phyloP scores from a whole-genome alignment of 345 rosid genomes.

The Populus deltoides region DNA sequence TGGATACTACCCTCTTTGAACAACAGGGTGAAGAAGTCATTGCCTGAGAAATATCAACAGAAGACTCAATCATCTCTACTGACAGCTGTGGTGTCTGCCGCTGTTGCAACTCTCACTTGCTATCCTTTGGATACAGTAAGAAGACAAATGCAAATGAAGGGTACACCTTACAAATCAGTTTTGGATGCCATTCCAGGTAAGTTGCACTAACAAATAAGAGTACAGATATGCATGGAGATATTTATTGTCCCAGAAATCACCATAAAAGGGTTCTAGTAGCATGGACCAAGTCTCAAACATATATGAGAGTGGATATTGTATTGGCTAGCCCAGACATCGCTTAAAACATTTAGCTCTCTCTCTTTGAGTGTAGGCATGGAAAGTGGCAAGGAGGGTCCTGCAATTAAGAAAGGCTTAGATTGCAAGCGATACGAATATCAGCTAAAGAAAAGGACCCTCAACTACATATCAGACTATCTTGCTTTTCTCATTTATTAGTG shows the following conservation, averaged over 20 bases:
- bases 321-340: neutral
- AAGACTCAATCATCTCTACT: constrained; percentile 75
- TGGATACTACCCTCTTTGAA: constrained; percentile 5
- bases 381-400: neutral
- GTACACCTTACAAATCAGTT: constrained; percentile 81
- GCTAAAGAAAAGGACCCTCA: neutral
- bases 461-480: neutral
- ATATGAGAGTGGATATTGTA: neutral
- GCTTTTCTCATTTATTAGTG: neutral
- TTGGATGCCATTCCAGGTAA: constrained; percentile 81
- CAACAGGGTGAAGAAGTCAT: constrained; percentile 80
- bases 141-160: constrained; percentile 97
- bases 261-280: neutral
- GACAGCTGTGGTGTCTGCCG: constrained; percentile 80
- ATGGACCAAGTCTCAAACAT: neutral
- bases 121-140: constrained; percentile 95
- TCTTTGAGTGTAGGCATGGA: neutral
- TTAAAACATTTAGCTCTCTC: neutral
- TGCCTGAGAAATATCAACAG: constrained; percentile 75
- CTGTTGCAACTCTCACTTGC: constrained; percentile 84
- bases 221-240: neutral
- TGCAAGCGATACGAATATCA: neutral
- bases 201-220: neutral
- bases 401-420: neutral
- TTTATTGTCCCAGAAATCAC: neutral